These are phyloP conservation scores for Brassica incana DNA, from an alignment of 345 rosid genomes.

Conservation along the genomic window DNA sequence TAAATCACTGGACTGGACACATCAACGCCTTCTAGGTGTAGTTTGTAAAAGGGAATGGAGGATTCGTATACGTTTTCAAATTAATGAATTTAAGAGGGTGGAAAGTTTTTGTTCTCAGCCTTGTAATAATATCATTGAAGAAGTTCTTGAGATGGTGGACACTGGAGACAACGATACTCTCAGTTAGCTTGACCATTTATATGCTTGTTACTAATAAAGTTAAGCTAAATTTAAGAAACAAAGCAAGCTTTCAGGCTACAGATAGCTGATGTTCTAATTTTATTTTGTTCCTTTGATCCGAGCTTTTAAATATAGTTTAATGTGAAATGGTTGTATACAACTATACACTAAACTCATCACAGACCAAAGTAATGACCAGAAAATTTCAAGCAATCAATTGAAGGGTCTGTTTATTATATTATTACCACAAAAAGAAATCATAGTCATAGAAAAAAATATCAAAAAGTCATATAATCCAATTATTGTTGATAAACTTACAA, in stretches of 20 bases:
- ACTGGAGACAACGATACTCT: not conserved
- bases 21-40: not conserved
- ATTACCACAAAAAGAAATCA: not conserved
- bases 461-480: conserved; percentile 9
- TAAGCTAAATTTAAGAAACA: not conserved
- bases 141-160: not conserved
- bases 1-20: too few species aligned
- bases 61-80: not conserved
- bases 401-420: not conserved
- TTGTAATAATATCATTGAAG: not conserved
- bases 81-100: not conserved
- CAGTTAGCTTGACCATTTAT: not conserved
- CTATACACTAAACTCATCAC: too few species aligned
- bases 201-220: not conserved
- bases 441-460: not conserved
- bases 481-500: conserved; percentile 12
- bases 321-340: too few species aligned
- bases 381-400: too few species aligned
- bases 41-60: not conserved
- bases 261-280: not conserved
- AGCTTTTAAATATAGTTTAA: not conserved
- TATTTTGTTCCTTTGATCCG: not conserved
- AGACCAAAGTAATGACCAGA: not conserved
- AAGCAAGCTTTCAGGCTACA: not conserved
- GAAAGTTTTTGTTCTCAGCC: not conserved